phyloP scores from a whole-genome alignment of 2,329 filamentous ascomycete genomes.

The Lecanoromycetidae sp. region DNA sequence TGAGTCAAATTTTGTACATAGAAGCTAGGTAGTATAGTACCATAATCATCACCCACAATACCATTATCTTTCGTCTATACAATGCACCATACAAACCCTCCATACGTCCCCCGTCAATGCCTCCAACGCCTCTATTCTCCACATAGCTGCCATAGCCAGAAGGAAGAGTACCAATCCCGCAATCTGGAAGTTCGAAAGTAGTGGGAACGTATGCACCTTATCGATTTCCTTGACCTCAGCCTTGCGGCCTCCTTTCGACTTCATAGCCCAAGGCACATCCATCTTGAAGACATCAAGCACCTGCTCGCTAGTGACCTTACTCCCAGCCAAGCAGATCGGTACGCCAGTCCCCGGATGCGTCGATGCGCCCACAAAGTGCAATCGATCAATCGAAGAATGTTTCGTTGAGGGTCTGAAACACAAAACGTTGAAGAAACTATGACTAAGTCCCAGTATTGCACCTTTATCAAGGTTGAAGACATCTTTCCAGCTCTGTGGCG shows the following conservation, averaged over 20 bases:
- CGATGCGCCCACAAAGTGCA: constrained; percentile 64
- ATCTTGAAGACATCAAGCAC: constrained; percentile 33
- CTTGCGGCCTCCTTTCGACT: background rate
- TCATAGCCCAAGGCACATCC: constrained; percentile 29
- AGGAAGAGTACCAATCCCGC: constrained; percentile 18
- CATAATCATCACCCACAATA: background rate
- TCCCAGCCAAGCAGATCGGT: constrained; percentile 58
- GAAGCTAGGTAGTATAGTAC: too few species aligned
- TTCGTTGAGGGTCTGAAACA: constrained; percentile 25
- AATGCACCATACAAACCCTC: background rate
- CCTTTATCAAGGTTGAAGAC: constrained; percentile 65
- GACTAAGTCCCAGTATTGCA: constrained; percentile 58
- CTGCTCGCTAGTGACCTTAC: constrained; percentile 48
- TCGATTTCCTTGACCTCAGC: constrained; percentile 21
- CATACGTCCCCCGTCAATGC: constrained; percentile 2
- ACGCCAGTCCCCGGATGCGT: constrained; percentile 68
- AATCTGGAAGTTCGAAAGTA: constrained; percentile 21
- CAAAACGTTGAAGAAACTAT: constrained; percentile 50
- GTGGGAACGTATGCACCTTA: constrained; percentile 18
- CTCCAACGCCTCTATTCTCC: background rate
- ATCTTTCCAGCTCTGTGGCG: constrained; percentile 51
- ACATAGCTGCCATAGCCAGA: constrained; percentile 12
- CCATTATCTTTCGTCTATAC: background rate
- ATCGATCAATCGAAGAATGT: constrained; percentile 20
- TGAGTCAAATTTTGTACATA: too few species aligned